These are phyloP conservation scores for Fusarium penzigii DNA, from an alignment of 2,329 filamentous ascomycete species.

Conservation along the genomic window DNA sequence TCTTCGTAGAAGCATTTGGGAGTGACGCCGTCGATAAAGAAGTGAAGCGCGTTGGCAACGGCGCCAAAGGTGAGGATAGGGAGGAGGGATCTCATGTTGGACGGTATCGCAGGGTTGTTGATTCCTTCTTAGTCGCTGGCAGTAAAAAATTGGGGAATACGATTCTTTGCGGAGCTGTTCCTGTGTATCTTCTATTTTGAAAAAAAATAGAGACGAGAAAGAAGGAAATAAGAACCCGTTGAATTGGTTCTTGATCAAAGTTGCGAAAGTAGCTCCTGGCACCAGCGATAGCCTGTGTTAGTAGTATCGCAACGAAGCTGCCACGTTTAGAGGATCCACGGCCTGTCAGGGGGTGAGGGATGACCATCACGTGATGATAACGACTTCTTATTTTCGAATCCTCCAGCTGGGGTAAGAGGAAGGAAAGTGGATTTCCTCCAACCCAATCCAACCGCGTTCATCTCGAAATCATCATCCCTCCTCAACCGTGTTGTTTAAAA, in stretches of 20 bases:
- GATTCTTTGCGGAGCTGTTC: no score
- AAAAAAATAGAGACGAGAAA: background rate
- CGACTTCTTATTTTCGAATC: background rate
- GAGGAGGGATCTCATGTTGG: conserved; percentile 61
- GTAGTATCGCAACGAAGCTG: conserved; percentile 41
- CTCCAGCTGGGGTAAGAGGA: no score
- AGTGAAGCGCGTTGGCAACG: conserved; percentile 81
- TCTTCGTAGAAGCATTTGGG: conserved; percentile 99
- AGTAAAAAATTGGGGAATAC: background rate
- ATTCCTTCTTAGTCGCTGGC: background rate
- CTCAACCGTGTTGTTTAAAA: background rate
- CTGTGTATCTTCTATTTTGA: no score
- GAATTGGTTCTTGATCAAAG: background rate
- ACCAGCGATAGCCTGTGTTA: conserved; percentile 7
- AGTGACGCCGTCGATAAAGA: conserved; percentile 84
- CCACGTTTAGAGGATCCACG: conserved; percentile 51
- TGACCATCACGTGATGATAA: conserved; percentile 37
- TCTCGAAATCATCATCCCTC: conserved; percentile 1
- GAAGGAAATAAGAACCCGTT: background rate
- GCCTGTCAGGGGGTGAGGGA: conserved; percentile 30
- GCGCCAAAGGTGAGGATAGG: conserved; percentile 66
- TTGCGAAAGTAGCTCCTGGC: conserved; percentile 6
- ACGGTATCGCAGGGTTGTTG: conserved; percentile 34
- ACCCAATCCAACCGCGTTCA: background rate
- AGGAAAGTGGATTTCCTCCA: background rate